Evolutionary conservation across 2,329 filamentous ascomycete species (phyloP).

Genomic region (Epicoccum nigrum): DNA sequence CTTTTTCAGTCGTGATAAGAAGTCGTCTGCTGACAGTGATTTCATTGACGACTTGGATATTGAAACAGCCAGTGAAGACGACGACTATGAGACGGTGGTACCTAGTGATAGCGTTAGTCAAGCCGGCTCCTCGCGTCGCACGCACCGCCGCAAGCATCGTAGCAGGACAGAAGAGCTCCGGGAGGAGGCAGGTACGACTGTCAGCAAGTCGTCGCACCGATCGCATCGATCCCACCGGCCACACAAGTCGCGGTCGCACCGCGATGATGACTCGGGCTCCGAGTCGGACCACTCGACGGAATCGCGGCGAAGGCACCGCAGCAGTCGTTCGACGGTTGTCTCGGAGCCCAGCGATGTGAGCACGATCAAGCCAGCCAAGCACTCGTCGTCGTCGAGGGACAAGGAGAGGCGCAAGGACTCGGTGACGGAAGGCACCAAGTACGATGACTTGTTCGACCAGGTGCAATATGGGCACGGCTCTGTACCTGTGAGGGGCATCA

Average conservation of each 20-base stretch:
- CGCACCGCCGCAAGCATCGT: constrained; percentile 40
- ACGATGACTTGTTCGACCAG: constrained; percentile 37
- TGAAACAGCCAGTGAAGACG: constrained; percentile 42
- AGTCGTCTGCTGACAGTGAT: constrained; percentile 38
- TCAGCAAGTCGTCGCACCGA: constrained; percentile 41
- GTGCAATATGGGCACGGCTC: constrained; percentile 40
- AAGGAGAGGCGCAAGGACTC: constrained; percentile 40
- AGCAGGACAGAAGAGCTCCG: constrained; percentile 17
- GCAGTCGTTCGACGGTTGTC: constrained; percentile 28
- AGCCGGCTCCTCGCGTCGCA: constrained; percentile 34
- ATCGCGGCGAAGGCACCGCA: constrained; percentile 26
- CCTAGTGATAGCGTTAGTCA: constrained; percentile 58
- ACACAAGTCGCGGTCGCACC: constrained; percentile 30
- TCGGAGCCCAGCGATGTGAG: constrained; percentile 46
- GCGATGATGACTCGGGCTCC: constrained; percentile 1
- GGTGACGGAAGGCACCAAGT: constrained; percentile 33
- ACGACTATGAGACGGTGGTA: constrained; percentile 53
- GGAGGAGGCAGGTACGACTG: constrained; percentile 26
- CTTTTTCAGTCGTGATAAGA: constrained; percentile 43
- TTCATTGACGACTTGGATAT: constrained; percentile 48
- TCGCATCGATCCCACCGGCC: constrained; percentile 31
- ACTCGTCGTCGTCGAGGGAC: constrained; percentile 12
- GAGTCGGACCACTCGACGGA: constrained; percentile 29
- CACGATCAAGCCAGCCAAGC: constrained; percentile 39
- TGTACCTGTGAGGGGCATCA: constrained; percentile 45